Conservation (phyloP, 257 asterid genomes). For the Ilex asprella region DNA sequence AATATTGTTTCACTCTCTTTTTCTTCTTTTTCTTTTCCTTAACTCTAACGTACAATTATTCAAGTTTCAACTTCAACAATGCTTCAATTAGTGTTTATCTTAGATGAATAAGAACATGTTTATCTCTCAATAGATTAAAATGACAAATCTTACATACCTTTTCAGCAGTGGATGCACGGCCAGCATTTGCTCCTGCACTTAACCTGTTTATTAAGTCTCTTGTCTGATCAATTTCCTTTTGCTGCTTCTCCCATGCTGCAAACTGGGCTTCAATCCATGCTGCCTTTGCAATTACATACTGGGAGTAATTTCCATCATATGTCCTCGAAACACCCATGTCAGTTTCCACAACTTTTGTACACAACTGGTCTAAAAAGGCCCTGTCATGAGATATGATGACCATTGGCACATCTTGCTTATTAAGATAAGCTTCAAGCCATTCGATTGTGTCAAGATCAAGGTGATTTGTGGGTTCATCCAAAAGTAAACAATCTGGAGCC, state of each 20-base stretch:
- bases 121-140: no score
- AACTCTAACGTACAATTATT: no score
- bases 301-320: constrained; percentile 76
- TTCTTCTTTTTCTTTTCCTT: no score
- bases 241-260: constrained; percentile 98
- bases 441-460: constrained; percentile 96
- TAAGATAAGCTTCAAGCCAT: constrained; percentile 96
- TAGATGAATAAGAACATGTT: no score
- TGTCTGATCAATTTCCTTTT: constrained; percentile 84
- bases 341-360: constrained; percentile 95
- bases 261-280: constrained; percentile 77
- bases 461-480: constrained; percentile 98
- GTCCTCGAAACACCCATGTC: constrained; percentile 96
- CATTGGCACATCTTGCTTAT: constrained; percentile 94
- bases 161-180: constrained; percentile 99
- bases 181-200: constrained; percentile 94
- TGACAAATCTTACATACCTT: constrained; percentile 39
- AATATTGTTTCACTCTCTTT: no score
- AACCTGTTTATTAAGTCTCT: constrained; percentile 71
- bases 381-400: constrained; percentile 97
- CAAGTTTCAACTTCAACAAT: no score
- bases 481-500: constrained; percentile 86
- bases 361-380: constrained; percentile 93
- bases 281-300: constrained; percentile 65
- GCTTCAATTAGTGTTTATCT: no score